phyloP scores from a whole-genome alignment of 805 yeast species.

The Limtongia smithiae region DNA sequence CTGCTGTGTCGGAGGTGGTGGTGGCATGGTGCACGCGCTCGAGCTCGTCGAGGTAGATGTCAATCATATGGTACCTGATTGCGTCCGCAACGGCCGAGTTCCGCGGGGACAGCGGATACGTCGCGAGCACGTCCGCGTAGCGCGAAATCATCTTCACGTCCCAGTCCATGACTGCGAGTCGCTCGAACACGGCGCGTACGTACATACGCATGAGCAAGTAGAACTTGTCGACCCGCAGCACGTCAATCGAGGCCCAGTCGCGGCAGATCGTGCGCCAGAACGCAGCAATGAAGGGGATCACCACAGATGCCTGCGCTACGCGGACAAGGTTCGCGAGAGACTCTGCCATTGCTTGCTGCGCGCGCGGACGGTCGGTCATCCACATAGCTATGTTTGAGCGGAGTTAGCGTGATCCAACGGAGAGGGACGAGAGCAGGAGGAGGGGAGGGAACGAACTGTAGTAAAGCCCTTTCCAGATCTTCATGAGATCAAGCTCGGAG shows the following conservation, averaged over 20 bases:
- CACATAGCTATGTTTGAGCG: slow-evolving; percentile 61
- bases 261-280: slow-evolving; percentile 75
- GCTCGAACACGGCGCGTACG: slow-evolving; percentile 58
- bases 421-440: background rate
- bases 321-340: slow-evolving; percentile 55
- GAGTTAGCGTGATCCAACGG: background rate
- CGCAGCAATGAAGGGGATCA: slow-evolving; percentile 56
- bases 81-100: slow-evolving; percentile 57
- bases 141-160: slow-evolving; percentile 44
- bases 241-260: slow-evolving; percentile 70
- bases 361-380: slow-evolving; percentile 90
- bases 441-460: slow-evolving; percentile 37
- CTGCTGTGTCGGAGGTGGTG: slow-evolving; percentile 32
- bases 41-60: slow-evolving; percentile 79
- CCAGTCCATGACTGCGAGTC: slow-evolving; percentile 56
- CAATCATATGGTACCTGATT: slow-evolving; percentile 78
- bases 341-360: slow-evolving; percentile 80
- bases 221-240: slow-evolving; percentile 66
- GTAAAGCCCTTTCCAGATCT: slow-evolving; percentile 94
- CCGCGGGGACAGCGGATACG: slow-evolving; percentile 31
- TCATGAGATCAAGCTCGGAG: slow-evolving; percentile 54
- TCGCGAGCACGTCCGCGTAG: slow-evolving; percentile 45
- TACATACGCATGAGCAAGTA: slow-evolving; percentile 76
- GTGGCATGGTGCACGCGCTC: slow-evolving; percentile 42
- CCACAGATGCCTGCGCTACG: slow-evolving; percentile 41